Evolutionary conservation across 139 green algal genomes (phyloP).

Genomic region (Trebouxia sp.): DNA sequence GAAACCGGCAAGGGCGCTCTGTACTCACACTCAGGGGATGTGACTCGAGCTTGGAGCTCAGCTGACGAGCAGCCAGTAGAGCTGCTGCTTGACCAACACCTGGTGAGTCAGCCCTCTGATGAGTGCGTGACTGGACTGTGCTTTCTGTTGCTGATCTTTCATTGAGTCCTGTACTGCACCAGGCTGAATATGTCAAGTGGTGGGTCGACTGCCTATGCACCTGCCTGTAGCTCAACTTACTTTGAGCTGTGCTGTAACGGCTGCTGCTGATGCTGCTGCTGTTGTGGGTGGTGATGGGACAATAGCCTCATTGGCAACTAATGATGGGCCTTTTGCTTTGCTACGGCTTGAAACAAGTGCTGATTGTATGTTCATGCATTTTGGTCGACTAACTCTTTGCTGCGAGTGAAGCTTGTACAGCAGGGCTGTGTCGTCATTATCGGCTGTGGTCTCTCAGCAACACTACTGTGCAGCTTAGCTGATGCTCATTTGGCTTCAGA

Average conservation of each 20-base stretch:
- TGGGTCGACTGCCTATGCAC: neutral
- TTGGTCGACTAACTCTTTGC: no score
- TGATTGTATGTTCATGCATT: no score
- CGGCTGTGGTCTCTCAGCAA: no score
- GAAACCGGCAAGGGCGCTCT: slow-evolving; percentile 16
- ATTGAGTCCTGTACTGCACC: neutral
- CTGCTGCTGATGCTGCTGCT: no score
- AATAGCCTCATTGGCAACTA: no score
- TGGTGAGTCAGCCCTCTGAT: slow-evolving; percentile 14
- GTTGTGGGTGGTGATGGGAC: no score
- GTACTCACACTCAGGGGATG: slow-evolving; percentile 15
- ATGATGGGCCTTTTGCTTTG: no score
- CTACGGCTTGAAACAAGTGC: no score
- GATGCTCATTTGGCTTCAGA: no score
- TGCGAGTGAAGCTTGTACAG: no score
- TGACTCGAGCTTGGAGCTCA: neutral
- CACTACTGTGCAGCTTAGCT: no score
- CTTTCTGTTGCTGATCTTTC: neutral
- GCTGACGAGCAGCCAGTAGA: neutral
- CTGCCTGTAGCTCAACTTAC: neutral
- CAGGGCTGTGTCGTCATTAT: no score
- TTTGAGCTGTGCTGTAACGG: neutral
- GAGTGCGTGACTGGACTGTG: neutral
- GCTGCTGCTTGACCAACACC: slow-evolving; percentile 15
- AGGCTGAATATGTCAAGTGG: neutral